Percentiles rank a stretch among this genome's conserved stretches.
Conservation (phyloP, 768 basidiomycete species). For the Tubosaeta sp. region DNA sequence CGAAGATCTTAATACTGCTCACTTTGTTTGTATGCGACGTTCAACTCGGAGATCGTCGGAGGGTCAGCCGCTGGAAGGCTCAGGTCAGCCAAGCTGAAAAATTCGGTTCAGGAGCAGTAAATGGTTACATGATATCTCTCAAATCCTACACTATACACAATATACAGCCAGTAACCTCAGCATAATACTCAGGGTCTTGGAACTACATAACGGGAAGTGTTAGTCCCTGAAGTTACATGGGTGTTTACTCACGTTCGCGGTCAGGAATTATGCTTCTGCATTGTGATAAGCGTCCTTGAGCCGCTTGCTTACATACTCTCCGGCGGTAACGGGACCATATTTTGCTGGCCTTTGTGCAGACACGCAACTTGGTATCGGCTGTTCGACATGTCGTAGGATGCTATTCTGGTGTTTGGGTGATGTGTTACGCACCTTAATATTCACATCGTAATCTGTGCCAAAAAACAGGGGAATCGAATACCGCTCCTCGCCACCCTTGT, state of each 20-base stretch:
- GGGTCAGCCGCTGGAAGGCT: too few species aligned
- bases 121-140: too few species aligned
- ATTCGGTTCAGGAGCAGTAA: too few species aligned
- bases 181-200: not conserved
- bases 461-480: slow-evolving; percentile 92
- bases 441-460: slow-evolving; percentile 83
- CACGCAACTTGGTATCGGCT: slow-evolving; percentile 47
- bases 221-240: not conserved
- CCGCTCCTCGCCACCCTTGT: slow-evolving; percentile 61
- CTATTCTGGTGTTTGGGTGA: not conserved
- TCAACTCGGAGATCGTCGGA: too few species aligned
- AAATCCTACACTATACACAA: not conserved
- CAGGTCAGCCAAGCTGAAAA: too few species aligned
- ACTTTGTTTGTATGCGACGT: too few species aligned
- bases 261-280: not conserved
- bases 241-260: not conserved
- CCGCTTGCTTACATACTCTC: slow-evolving; percentile 77
- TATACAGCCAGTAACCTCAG: not conserved
- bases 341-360: slow-evolving; percentile 53
- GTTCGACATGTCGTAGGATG: not conserved
- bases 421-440: slow-evolving; percentile 54
- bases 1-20: too few species aligned
- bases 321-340: slow-evolving; percentile 72
- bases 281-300: slow-evolving; percentile 45
- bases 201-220: not conserved